phyloP scores from a whole-genome alignment of 1,284 basidiomycete species.

The Ustilago cynodontis region DNA sequence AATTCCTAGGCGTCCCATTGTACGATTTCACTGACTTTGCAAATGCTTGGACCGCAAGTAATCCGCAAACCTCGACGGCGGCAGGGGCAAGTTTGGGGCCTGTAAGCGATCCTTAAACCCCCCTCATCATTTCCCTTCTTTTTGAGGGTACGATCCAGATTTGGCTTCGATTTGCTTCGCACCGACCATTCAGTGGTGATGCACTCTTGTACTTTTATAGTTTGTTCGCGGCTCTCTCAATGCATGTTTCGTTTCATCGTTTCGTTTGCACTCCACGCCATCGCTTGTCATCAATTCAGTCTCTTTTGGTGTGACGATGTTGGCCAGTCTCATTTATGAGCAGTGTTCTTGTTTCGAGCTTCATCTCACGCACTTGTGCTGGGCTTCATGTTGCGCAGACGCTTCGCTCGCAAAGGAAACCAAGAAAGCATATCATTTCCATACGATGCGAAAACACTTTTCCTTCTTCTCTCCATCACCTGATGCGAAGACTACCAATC shows the following conservation, averaged over 20 bases:
- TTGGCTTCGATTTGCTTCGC: background rate
- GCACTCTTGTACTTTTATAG: conserved; percentile 14
- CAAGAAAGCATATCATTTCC: too few relatives aligned
- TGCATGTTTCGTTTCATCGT: background rate
- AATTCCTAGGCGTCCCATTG: conserved; percentile 41
- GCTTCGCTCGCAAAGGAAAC: too few relatives aligned
- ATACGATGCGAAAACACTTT: too few relatives aligned
- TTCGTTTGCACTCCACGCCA: too few relatives aligned
- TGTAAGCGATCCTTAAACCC: conserved; percentile 31
- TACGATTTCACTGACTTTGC: conserved; percentile 55
- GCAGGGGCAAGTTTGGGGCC: conserved; percentile 26
- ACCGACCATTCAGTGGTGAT: background rate
- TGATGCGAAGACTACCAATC: conserved; percentile 31
- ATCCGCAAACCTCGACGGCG: conserved; percentile 18
- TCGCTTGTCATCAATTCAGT: too few relatives aligned
- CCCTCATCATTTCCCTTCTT: too few relatives aligned
- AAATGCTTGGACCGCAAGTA: conserved; percentile 44
- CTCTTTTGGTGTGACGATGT: too few relatives aligned
- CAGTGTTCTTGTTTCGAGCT: too few relatives aligned
- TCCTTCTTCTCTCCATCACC: background rate
- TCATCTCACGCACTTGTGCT: too few relatives aligned
- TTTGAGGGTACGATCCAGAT: too few relatives aligned
- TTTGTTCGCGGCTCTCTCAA: background rate
- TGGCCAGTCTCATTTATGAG: too few relatives aligned
- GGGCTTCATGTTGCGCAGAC: too few relatives aligned